Evolutionary conservation across 1,284 basidiomycete species (phyloP).

Genomic region (Inonotus hispidus): DNA sequence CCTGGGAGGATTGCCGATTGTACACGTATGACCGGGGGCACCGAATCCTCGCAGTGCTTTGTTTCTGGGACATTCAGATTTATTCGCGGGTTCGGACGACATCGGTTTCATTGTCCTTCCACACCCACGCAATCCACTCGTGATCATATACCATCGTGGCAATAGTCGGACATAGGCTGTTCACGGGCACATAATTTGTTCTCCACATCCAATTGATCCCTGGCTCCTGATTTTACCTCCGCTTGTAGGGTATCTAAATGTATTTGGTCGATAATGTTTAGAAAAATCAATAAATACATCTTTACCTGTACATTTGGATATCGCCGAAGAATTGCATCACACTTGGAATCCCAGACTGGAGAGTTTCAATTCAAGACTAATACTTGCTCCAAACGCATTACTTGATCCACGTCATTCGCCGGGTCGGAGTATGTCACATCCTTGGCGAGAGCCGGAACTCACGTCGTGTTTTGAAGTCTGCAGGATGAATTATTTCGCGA

Average conservation of each 20-base stretch:
- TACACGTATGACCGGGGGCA: not conserved
- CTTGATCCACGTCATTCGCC: too few species aligned
- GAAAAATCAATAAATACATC: not conserved
- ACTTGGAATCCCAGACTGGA: too few species aligned
- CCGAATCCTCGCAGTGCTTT: not conserved
- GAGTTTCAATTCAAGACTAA: too few species aligned
- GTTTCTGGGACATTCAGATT: not conserved
- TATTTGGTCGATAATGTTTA: not conserved
- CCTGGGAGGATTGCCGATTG: not conserved
- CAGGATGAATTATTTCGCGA: too few species aligned
- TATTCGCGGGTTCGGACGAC: not conserved
- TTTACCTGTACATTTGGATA: not conserved
- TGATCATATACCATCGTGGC: not conserved
- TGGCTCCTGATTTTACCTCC: not conserved
- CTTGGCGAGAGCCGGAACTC: too few species aligned
- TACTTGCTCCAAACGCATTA: too few species aligned
- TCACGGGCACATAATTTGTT: not conserved
- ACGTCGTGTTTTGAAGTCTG: too few species aligned
- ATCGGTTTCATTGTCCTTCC: not conserved
- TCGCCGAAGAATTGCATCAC: not conserved
- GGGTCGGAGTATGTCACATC: too few species aligned
- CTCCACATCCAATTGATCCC: not conserved
- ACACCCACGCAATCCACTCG: not conserved
- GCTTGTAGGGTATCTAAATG: not conserved
- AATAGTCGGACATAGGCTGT: not conserved